phyloP scores from a whole-genome alignment of 1,284 basidiomycete species.

The Boletus semigastroideus region DNA sequence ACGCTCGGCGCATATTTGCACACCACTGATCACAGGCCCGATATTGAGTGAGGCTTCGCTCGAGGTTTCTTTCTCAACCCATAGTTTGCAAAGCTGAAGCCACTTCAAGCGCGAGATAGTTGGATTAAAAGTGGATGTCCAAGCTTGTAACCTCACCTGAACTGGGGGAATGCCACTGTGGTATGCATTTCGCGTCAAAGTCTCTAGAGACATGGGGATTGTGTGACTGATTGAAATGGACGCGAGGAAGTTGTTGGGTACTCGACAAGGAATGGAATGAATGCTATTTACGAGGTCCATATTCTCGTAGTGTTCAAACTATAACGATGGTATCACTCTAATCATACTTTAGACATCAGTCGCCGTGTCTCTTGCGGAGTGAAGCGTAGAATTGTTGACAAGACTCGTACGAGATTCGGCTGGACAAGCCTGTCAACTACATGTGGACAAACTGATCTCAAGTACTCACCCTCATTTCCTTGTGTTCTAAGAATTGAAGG shows the following conservation, averaged over 20 bases:
- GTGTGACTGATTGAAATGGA: not conserved
- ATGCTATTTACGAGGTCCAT: not conserved
- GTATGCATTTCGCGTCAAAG: conserved; percentile 68
- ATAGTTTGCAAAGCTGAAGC: conserved; percentile 60
- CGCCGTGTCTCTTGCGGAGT: conserved; percentile 91
- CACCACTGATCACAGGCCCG: conserved; percentile 49
- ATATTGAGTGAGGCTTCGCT: conserved; percentile 30
- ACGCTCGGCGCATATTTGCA: conserved; percentile 17
- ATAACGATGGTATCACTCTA: conserved; percentile 2
- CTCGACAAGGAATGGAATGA: not conserved
- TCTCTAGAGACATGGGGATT: conserved; percentile 66
- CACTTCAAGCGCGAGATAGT: conserved; percentile 45
- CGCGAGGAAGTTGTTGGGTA: not conserved
- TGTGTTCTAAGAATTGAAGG: conserved; percentile 88
- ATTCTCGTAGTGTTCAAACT: not conserved
- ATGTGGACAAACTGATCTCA: not conserved
- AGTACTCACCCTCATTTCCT: conserved; percentile 76
- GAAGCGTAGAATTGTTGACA: conserved; percentile 89
- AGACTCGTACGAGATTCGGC: conserved; percentile 86
- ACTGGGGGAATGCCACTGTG: conserved; percentile 60
- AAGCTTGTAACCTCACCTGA: conserved; percentile 45
- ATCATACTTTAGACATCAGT: conserved; percentile 71
- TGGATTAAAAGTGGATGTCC: conserved; percentile 5
- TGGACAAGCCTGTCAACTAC: conserved; percentile 32
- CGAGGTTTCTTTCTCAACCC: conserved; percentile 49